phyloP scores from a whole-genome alignment of 2,329 filamentous ascomycete genomes.

The Aspergillus piperis region DNA sequence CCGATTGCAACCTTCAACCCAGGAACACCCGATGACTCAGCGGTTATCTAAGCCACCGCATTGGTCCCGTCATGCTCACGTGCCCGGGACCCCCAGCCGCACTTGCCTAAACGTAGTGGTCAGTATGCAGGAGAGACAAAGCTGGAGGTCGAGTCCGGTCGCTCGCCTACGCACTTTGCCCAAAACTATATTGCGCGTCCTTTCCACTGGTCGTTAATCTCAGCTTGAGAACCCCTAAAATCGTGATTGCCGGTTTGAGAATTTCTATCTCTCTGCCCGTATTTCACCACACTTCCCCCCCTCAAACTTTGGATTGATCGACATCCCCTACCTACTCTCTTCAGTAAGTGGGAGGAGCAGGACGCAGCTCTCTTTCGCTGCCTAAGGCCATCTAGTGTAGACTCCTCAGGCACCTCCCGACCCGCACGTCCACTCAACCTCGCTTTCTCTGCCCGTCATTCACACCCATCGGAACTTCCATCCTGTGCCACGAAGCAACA shows the following conservation, averaged over 20 bases:
- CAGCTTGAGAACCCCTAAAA: neutral
- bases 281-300: neutral
- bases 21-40: neutral
- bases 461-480: slow-evolving; percentile 29
- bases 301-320: too few species aligned
- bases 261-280: neutral
- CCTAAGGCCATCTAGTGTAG: slow-evolving; percentile 13
- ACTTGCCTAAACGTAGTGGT: neutral
- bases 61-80: neutral
- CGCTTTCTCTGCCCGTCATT: slow-evolving; percentile 29
- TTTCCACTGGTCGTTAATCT: neutral
- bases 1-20: neutral
- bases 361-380: neutral
- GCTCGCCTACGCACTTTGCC: neutral
- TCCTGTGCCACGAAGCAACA: slow-evolving; percentile 31
- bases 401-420: slow-evolving; percentile 24
- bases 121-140: neutral
- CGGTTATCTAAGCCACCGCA: neutral
- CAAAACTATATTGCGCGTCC: neutral
- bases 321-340: too few species aligned
- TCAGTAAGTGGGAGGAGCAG: too few species aligned
- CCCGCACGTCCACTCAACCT: slow-evolving; percentile 28
- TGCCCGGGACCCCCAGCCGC: neutral
- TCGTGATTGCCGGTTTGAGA: neutral
- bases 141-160: neutral